Conservation (phyloP, 306 rosid species). For the Casuarina glauca region DNA sequence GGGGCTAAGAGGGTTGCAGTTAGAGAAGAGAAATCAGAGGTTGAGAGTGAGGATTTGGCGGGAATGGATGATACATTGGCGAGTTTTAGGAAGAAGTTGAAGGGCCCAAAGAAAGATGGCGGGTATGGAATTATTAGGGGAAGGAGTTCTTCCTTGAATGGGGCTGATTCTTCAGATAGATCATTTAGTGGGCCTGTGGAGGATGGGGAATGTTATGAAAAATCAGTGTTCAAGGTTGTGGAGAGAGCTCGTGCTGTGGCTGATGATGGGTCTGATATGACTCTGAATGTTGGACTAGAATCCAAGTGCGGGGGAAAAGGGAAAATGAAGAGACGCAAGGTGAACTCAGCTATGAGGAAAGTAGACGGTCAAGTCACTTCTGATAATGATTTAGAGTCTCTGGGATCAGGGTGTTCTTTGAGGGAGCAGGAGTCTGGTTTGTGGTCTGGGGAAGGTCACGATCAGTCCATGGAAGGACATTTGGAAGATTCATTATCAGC, state of each 20-base stretch:
- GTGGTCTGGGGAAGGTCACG: constrained; percentile 35
- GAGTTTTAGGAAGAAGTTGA: constrained; percentile 86
- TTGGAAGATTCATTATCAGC: constrained; percentile 57
- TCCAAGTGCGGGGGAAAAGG: constrained; percentile 21
- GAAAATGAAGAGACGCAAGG: constrained; percentile 34
- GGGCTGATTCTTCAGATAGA: constrained; percentile 35
- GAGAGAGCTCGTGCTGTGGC: constrained; percentile 22
- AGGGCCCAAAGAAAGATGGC: constrained; percentile 76
- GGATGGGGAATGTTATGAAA: constrained; percentile 29
- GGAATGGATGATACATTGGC: constrained; percentile 94
- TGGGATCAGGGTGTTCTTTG: constrained; percentile 26
- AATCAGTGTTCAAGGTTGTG: constrained; percentile 10
- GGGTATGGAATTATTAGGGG: constrained; percentile 51
- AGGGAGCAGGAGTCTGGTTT: constrained; percentile 26
- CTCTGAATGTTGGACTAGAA: constrained; percentile 29
- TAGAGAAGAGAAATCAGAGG: constrained; percentile 24
- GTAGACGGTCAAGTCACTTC: constrained; percentile 4
- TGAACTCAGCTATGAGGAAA: constrained; percentile 9
- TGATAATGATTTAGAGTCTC: constrained; percentile 24
- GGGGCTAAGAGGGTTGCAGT: constrained; percentile 43
- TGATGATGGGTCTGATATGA: constrained; percentile 29
- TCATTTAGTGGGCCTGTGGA: constrained; percentile 29
- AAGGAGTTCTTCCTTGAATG: constrained; percentile 39
- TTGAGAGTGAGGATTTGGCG: constrained; percentile 53
- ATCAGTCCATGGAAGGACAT: constrained; percentile 35